Evolutionary conservation across 106 monocot genomes (phyloP), one percentile per base, ranked within the genome.

Genomic region (Dioscorea dumetorum): DNA sequence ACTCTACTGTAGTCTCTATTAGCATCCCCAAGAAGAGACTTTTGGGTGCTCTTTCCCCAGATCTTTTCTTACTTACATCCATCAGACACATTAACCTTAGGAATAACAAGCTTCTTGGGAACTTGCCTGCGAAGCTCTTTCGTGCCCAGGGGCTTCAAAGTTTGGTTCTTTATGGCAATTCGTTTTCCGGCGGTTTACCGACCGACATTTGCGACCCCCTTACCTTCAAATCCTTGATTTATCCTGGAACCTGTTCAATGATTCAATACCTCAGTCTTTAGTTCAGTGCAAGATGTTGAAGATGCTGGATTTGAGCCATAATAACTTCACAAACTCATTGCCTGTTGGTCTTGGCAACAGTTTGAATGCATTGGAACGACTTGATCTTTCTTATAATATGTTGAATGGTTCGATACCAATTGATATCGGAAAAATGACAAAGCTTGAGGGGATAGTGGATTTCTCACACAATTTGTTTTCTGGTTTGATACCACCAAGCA

Each of bases 391-490:
- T 33, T 80, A 77, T 78, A 95, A 95, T 62, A 34, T 33, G 11
- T 78, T 95, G 49, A 77, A 56, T 24, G 91, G 95, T 0, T 69
- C 81, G 10, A 79, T 95, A 21, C 95, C 86, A 12, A 70, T 49
- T 19, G 91, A 81, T 50, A 63, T 95, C 17, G 91, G 88, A 12
- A 86, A 82, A 22, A 83, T 95, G 49, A 73, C 85, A 14, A 72
- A 68, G 32, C 83, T 95, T n/a, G 83, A 80, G 50, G 85, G 84
- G 12, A 86, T 83, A 4, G 61, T 67, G 1, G 88, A 95, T 61
- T 70, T 95, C 67, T 91, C 91, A 13, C 95, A 95, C 67, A 91
- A 95, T 69, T 58, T 51, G 33, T 88, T 95, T 66, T 85, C 91
- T 17, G 91, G 95, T 28, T 22, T 49, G 11, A 73, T 95, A 33